Evolutionary conservation across 1,284 basidiomycete genomes (phyloP).

Genomic region (Pseudozyma sp.): DNA sequence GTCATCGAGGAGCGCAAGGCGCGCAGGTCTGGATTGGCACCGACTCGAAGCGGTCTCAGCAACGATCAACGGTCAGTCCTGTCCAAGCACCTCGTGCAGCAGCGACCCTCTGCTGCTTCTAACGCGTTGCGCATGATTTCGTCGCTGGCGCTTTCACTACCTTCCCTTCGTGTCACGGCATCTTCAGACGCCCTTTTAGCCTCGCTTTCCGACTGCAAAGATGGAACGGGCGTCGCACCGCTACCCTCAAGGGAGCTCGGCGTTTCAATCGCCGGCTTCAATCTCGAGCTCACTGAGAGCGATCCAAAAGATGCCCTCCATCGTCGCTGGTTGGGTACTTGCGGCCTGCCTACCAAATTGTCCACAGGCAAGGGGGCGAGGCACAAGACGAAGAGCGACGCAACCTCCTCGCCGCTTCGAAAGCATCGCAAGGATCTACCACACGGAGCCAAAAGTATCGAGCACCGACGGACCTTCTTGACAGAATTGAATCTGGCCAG

Average conservation of each 20-base stretch:
- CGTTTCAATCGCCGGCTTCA: constrained; percentile 33
- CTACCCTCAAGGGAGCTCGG: constrained; percentile 29
- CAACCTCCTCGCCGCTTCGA: not conserved
- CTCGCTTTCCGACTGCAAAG: constrained; percentile 6
- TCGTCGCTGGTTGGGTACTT: constrained; percentile 64
- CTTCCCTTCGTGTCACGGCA: constrained; percentile 30
- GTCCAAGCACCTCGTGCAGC: constrained; percentile 42
- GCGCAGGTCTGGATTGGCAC: constrained; percentile 21
- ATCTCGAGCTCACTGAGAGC: constrained; percentile 55
- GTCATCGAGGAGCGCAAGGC: constrained; percentile 48
- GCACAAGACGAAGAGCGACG: not conserved
- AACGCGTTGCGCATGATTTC: constrained; percentile 28
- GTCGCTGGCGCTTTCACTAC: constrained; percentile 28
- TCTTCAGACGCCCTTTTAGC: constrained; percentile 34
- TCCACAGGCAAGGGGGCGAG: constrained; percentile 1
- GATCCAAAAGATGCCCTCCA: constrained; percentile 50
- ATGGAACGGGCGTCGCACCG: not conserved
- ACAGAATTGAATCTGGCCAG: constrained; percentile 37
- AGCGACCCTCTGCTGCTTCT: constrained; percentile 24
- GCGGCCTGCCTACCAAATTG: constrained; percentile 35
- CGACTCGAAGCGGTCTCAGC: constrained; percentile 7
- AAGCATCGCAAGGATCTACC: not conserved
- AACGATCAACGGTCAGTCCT: constrained; percentile 25
- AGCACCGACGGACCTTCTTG: constrained; percentile 59
- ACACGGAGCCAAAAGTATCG: constrained; percentile 19